Evolutionary conservation across 768 basidiomycete genomes (phyloP).

Genomic region (Boletus eberwhitei): DNA sequence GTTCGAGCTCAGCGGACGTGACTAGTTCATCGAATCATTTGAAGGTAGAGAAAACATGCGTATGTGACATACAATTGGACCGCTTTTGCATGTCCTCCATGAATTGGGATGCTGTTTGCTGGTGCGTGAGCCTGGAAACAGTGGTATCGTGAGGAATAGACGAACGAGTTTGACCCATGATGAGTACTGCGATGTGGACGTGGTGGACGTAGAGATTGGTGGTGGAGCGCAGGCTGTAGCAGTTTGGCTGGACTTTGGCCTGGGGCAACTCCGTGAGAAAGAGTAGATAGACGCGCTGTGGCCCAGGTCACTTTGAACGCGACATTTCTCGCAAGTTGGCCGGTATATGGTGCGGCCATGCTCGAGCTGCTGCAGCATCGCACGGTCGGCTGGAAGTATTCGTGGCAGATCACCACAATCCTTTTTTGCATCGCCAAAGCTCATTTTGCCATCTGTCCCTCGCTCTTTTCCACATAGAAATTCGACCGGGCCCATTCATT

Average conservation of each 20-base stretch:
- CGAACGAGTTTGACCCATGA: slow-evolving; percentile 85
- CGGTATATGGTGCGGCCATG: slow-evolving; percentile 23
- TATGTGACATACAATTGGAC: slow-evolving; percentile 82
- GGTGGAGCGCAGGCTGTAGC: not conserved
- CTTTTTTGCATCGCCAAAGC: slow-evolving; percentile 4
- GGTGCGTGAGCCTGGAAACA: slow-evolving; percentile 2
- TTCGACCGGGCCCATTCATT: slow-evolving; percentile 14
- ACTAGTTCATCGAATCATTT: slow-evolving; percentile 49
- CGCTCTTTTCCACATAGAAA: slow-evolving; percentile 24
- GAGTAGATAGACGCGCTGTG: not conserved
- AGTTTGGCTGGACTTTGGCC: not conserved
- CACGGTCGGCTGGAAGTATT: slow-evolving; percentile 1
- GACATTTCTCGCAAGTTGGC: not conserved
- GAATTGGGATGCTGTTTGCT: slow-evolving; percentile 74
- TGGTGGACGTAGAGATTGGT: not conserved
- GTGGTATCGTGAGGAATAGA: slow-evolving; percentile 8
- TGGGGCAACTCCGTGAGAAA: slow-evolving; percentile 22
- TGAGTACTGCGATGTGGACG: slow-evolving; percentile 15
- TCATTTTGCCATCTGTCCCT: slow-evolving; percentile 10
- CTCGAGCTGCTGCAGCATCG: slow-evolving; percentile 4
- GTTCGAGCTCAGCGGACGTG: slow-evolving; percentile 89
- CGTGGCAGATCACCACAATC: not conserved
- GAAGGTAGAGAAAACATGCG: not conserved
- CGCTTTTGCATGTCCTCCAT: slow-evolving; percentile 98
- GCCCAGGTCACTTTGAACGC: not conserved